Evolutionary conservation across 768 basidiomycete genomes (phyloP).

Genomic region (Xanthoconium stramineum): DNA sequence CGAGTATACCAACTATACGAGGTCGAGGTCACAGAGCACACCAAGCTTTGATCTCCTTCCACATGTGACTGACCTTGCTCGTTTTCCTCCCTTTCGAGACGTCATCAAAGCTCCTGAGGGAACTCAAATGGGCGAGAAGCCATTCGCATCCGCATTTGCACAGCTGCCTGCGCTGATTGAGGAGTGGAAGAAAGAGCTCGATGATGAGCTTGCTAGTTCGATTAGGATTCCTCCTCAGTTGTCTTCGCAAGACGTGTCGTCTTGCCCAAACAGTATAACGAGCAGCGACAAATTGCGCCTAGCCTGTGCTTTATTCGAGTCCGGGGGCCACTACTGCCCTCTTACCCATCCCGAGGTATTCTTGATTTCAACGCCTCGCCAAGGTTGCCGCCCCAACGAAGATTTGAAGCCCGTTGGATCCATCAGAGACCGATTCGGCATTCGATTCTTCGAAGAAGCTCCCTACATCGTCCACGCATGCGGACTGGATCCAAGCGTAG

Average conservation of each 20-base stretch:
- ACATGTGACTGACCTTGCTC: conserved; percentile 2
- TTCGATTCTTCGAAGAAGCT: background rate
- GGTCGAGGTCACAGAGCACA: background rate
- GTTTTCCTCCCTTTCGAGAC: conserved; percentile 1
- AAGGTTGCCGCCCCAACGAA: background rate
- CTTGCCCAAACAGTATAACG: too few species aligned
- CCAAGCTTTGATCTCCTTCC: background rate
- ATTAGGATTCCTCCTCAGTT: background rate
- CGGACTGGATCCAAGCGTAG: conserved; percentile 1
- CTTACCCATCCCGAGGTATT: too few species aligned
- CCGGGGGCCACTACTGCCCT: background rate
- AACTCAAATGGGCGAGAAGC: background rate
- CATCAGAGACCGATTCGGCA: background rate
- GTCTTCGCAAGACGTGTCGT: background rate
- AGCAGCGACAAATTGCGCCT: background rate
- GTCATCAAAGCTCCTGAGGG: conserved; percentile 2
- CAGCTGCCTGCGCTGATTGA: background rate
- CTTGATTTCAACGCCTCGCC: too few species aligned
- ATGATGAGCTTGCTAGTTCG: background rate
- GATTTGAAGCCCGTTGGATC: background rate
- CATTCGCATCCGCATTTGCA: background rate
- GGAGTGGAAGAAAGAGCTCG: conserved; percentile 5
- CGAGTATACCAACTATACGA: background rate
- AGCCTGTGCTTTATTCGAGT: conserved; percentile 4
- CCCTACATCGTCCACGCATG: conserved; percentile 1